These are phyloP conservation scores for Candida insectalens DNA, from an alignment of 805 yeast species.

Conservation along the genomic window DNA sequence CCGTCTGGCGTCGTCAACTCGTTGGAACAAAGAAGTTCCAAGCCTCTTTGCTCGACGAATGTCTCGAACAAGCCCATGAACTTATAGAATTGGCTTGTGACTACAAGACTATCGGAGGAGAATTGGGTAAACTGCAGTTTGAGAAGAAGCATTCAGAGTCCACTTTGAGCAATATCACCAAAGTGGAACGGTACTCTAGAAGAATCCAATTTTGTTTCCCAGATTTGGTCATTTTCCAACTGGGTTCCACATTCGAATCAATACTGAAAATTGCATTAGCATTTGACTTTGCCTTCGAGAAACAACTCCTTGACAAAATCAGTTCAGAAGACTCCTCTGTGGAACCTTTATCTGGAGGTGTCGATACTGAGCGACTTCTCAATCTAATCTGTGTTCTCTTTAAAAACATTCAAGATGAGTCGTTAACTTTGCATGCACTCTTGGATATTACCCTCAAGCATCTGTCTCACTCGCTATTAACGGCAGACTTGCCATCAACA, in stretches of 20 bases:
- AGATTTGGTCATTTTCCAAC: conserved; percentile 19
- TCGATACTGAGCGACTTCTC: conserved; percentile 9
- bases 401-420: conserved; percentile 16
- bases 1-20: conserved; percentile 42
- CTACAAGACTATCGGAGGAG: conserved; percentile 14
- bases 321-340: too few species aligned
- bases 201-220: conserved; percentile 19
- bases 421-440: conserved; percentile 16
- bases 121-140: conserved; percentile 9
- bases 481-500: conserved; percentile 1
- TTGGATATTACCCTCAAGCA: conserved; percentile 18
- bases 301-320: conserved; percentile 5
- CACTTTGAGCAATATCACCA: conserved; percentile 8
- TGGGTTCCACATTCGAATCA: conserved; percentile 21
- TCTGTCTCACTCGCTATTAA: conserved; percentile 15
- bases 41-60: conserved; percentile 8
- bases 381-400: conserved; percentile 19
- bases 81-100: conserved; percentile 21
- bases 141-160: conserved; percentile 6
- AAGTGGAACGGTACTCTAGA: conserved; percentile 15
- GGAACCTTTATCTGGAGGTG: too few species aligned
- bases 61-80: conserved; percentile 11
- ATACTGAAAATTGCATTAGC: conserved; percentile 16
- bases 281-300: conserved; percentile 10
- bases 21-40: conserved; percentile 17